A percentile compares a stretch with the other conserved stretches of the same genome.
phyloP scores from a whole-genome alignment of 768 basidiomycete genomes.

The Calvatia gigantea region DNA sequence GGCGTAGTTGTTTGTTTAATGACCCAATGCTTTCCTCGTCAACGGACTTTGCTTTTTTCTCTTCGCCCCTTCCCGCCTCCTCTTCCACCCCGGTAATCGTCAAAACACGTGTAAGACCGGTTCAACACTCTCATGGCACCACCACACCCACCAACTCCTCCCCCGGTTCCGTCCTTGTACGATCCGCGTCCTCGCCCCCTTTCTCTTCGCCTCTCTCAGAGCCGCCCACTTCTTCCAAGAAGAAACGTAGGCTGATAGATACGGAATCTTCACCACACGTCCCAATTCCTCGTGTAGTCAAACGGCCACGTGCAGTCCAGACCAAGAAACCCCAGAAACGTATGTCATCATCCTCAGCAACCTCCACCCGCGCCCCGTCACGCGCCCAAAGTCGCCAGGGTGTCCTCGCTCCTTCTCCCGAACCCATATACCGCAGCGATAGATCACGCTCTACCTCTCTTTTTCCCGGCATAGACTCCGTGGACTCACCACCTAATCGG shows the following conservation, averaged over 20 bases:
- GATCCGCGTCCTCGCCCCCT: slow-evolving; percentile 16
- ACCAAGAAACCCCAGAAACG: slow-evolving; percentile 29
- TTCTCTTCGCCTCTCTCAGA: slow-evolving; percentile 26
- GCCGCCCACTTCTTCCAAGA: slow-evolving; percentile 17
- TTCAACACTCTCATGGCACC: not conserved
- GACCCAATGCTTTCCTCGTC: slow-evolving; percentile 20
- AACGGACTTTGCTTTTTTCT: slow-evolving; percentile 18
- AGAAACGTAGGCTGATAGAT: slow-evolving; percentile 34
- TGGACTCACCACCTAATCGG: slow-evolving; percentile 30
- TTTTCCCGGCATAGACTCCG: slow-evolving; percentile 37
- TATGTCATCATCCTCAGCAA: slow-evolving; percentile 32
- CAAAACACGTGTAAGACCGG: slow-evolving; percentile 9
- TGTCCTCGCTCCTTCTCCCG: slow-evolving; percentile 40
- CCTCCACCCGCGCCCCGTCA: slow-evolving; percentile 40
- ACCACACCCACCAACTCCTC: not conserved
- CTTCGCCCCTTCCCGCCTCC: slow-evolving; percentile 18
- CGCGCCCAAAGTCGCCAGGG: slow-evolving; percentile 40
- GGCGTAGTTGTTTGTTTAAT: not conserved
- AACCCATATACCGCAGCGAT: slow-evolving; percentile 54
- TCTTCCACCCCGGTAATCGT: slow-evolving; percentile 10
- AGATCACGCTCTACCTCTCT: slow-evolving; percentile 66
- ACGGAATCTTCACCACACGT: slow-evolving; percentile 12
- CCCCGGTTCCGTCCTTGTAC: slow-evolving; percentile 16
- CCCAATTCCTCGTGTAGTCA: slow-evolving; percentile 34
- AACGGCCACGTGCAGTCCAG: slow-evolving; percentile 31